Conservation (phyloP, 805 yeast genomes). For the Yamadazyma phyllophila region DNA sequence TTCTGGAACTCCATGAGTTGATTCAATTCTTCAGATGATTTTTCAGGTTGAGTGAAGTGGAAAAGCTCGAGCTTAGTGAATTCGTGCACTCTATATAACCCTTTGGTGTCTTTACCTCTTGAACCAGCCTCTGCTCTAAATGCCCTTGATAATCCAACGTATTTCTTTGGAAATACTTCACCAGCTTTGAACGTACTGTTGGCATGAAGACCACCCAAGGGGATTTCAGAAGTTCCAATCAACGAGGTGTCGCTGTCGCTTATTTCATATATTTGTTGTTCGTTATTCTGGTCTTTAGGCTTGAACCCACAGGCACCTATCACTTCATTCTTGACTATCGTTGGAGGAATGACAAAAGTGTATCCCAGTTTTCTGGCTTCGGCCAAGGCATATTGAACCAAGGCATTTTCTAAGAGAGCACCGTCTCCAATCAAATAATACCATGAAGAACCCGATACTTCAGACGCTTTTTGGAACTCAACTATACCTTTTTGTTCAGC, state of each 20-base stretch:
- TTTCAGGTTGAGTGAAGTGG: constrained; percentile 56
- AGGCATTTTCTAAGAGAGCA: constrained; percentile 85
- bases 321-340: constrained; percentile 74
- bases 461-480: constrained; percentile 70
- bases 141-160: constrained; percentile 81
- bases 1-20: constrained; percentile 63
- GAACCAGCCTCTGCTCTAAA: constrained; percentile 98
- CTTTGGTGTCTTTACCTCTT: constrained; percentile 87
- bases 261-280: constrained; percentile 77
- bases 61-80: constrained; percentile 93
- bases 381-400: constrained; percentile 72
- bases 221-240: constrained; percentile 94
- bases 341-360: constrained; percentile 74
- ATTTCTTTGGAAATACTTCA: constrained; percentile 50
- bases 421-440: constrained; percentile 83
- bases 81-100: constrained; percentile 92
- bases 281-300: constrained; percentile 86
- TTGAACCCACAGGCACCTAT: constrained; percentile 90
- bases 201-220: constrained; percentile 77
- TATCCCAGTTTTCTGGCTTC: constrained; percentile 69
- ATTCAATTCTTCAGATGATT: constrained; percentile 53
- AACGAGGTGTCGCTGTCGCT: constrained; percentile 57
- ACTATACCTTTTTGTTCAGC: constrained; percentile 64
- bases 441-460: constrained; percentile 82
- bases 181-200: constrained; percentile 43